phyloP scores from a whole-genome alignment of 805 yeast genomes.

The Saccharomycopsis fermentans region DNA sequence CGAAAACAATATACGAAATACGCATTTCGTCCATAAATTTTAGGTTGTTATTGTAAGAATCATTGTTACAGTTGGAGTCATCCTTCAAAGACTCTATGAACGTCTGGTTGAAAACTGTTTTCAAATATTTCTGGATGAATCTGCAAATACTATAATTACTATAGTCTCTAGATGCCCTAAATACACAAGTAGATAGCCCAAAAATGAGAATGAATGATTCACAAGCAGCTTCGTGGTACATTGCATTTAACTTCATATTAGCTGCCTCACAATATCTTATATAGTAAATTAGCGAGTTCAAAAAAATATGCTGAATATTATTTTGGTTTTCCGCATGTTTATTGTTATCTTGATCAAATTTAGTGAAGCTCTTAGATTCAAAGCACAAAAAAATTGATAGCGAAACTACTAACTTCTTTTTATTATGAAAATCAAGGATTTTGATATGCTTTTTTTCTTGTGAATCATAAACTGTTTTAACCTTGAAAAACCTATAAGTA shows the following conservation, averaged over 20 bases:
- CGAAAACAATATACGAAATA: not conserved
- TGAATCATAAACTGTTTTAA: not conserved
- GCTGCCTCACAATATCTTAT: not conserved
- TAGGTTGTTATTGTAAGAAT: not conserved
- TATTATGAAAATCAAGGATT: not conserved
- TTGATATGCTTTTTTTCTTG: not conserved
- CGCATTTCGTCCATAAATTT: not conserved
- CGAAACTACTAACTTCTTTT: not conserved
- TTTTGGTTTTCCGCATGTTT: not conserved
- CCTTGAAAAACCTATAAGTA: not conserved
- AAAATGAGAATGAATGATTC: not conserved
- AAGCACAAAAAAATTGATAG: not conserved
- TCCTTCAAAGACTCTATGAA: not conserved
- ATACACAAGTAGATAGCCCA: not conserved
- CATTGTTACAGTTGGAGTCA: not conserved
- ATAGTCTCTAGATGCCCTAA: not conserved
- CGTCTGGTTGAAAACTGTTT: not conserved
- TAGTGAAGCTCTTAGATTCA: not conserved
- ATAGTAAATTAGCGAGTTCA: not conserved
- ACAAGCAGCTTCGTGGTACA: not conserved
- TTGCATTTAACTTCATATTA: not conserved
- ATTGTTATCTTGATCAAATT: not conserved
- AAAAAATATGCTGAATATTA: not conserved
- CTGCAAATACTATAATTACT: not conserved
- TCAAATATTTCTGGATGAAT: not conserved